Base-by-base conservation (phyloP, 2,329 filamentous ascomycete genomes). In the Hypoxylon sp. region DNA sequence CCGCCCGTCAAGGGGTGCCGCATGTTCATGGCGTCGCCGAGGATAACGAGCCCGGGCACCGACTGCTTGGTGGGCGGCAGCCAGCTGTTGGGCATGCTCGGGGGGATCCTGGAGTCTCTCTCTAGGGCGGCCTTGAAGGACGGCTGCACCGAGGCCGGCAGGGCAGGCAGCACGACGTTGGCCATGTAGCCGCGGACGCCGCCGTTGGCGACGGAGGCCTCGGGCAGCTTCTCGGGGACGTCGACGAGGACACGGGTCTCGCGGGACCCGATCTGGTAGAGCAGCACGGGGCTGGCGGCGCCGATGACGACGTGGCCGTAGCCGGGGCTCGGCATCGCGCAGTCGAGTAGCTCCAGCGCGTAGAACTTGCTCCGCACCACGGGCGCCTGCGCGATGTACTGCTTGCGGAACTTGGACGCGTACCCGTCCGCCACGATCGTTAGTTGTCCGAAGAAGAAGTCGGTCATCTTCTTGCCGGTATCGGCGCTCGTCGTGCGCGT, bases 1-100 rank as follows among this genome's bases (percentile, higher is more conserved):
- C 95, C 95, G 55, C 95, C 95, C 0, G 95, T 99, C 11, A 99
- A 85, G 1, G 95, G 95, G 79, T 99, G 95, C n/a, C 95, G 91
- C 95, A 99, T 99, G 82, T 99, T 99, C 85, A 97, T 90, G 13
- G 95, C 94, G 76, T 99, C 95, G 62, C 95, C 95, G 7, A 98
- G 85, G 34, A 99, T 82, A 50, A 97, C 84, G 63, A 97, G 80
- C 3, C 92, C 92, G 1, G 88, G 86, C 10, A 86, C 85, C 46
- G 84, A 91, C 63, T 91, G 91, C 46, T 79, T 80, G 0, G 88
- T 85, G 0, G 95, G 88, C 4, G 95, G 94, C 2, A 99, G 87
- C 84, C 91, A 99, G 64, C 91, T 94, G 79, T 98, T 99, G 54
- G 95, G 95, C 95, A 99, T 99, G 71, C 88, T 92, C 67, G 79